A percentile compares a stretch with the other conserved stretches of the same genome.
Evolutionary conservation across 257 asterid genomes (phyloP).

Genomic region (Solanum dulcamara): DNA sequence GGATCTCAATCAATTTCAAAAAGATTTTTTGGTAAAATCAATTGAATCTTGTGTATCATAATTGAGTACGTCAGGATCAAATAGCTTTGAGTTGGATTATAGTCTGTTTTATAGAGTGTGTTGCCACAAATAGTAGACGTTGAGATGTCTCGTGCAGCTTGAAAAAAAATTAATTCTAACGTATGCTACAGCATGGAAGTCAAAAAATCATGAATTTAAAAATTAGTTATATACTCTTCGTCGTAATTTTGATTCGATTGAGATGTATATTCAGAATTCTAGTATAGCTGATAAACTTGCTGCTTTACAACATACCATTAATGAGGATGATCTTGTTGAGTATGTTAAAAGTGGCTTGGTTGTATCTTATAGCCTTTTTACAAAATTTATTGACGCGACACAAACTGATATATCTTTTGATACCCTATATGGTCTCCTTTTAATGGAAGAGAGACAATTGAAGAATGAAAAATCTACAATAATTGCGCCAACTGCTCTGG

Average conservation of each 20-base stretch:
- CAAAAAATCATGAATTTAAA: background rate
- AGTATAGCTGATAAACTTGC: background rate
- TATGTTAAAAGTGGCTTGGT: background rate
- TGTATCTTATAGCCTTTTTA: background rate
- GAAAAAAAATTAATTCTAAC: background rate
- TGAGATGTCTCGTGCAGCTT: background rate
- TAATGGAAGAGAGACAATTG: background rate
- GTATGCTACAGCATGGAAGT: background rate
- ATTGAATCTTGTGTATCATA: no score
- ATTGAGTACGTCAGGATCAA: background rate
- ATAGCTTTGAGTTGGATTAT: background rate
- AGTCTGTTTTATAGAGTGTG: background rate
- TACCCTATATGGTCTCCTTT: background rate
- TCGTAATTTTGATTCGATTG: background rate
- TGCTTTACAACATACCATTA: background rate
- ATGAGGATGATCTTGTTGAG: background rate
- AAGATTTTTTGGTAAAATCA: background rate
- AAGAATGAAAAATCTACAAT: no score
- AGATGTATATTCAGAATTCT: background rate
- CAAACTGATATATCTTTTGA: background rate
- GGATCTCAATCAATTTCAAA: background rate
- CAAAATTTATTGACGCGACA: background rate
- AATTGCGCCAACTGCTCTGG: background rate
- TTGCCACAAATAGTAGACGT: background rate
- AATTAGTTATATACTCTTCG: background rate